These are phyloP conservation scores for Marchantia paleacea DNA, from an alignment of 225 moss, liverwort and hornwort genomes.

Conservation along the genomic window DNA sequence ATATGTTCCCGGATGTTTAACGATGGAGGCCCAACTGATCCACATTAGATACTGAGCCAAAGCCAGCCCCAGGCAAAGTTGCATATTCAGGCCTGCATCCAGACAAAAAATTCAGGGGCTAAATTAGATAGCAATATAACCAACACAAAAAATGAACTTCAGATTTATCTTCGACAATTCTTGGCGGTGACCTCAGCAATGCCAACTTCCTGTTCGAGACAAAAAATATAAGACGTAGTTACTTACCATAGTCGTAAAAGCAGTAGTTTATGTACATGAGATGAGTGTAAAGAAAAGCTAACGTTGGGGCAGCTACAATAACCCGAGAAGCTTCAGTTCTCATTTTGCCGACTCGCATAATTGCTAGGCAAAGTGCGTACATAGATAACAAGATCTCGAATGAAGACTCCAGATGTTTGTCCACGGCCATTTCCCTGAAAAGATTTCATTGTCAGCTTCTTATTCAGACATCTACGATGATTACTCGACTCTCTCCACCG, in stretches of 20 bases:
- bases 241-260: conserved; percentile 39
- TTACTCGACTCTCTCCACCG: too few species aligned
- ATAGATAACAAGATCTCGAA: conserved; percentile 27
- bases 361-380: conserved; percentile 27
- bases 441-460: background rate
- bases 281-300: conserved; percentile 36
- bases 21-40: conserved; percentile 34
- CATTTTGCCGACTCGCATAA: conserved; percentile 33
- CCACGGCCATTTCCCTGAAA: conserved; percentile 31
- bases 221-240: background rate
- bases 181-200: too few species aligned
- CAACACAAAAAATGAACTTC: too few species aligned
- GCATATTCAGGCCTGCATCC: conserved; percentile 34
- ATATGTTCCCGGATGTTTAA: conserved; percentile 26
- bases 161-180: too few species aligned
- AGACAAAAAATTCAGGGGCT: background rate
- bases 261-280: conserved; percentile 41
- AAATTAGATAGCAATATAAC: background rate
- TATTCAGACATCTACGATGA: too few species aligned
- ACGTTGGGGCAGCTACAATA: conserved; percentile 22
- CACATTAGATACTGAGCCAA: conserved; percentile 26
- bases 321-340: conserved; percentile 40
- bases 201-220: too few species aligned
- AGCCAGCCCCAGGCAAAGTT: conserved; percentile 28
- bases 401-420: conserved; percentile 31